Evolutionary conservation across 2,329 filamentous ascomycete genomes (phyloP), one percentile per base, ranked within the genome.

Genomic region (Clarireedia monteithiana): DNA sequence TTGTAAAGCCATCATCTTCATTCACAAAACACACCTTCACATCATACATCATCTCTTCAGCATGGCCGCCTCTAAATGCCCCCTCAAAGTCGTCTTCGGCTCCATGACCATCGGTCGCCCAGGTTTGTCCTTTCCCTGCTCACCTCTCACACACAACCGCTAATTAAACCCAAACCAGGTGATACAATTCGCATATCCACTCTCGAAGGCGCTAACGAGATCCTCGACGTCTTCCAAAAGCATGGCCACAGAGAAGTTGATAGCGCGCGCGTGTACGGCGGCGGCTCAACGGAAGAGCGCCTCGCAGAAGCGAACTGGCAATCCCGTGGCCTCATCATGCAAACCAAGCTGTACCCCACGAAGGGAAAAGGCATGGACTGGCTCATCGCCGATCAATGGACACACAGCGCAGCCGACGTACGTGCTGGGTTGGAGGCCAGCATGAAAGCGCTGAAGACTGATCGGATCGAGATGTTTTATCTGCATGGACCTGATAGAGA

Each of bases 231-330:
- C 59, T 82, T 89, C 66, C 82, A 86, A 67, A 73, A 75, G 24
- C 76, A 82, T 63, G 84, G 85, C 14, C 84, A 88, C 72, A 78
- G 80, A 64, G 85, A 89, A 64, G 69, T 89, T 51, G 86, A 89
- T 67, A 88, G 84, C 0, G 85, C 86, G 0, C 77, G 85, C 15
- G 68, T 77, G 6, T 89, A 89, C 60, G 74, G 85, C 48, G 78
- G 73, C 34, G 85, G 85, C 49, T 74, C 78, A 50, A 83, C 86
- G 53, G 86, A 89, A 67, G 78, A 75, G 17, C 85, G 78, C 69
- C 84, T 83, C 5, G 73, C 75, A 14, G 56, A 64, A 72, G 80
- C 82, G 1, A 75, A 77, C 36, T 87, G 82, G 82, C 77, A 83
- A 51, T 77, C 83, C 55, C 79, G 83, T 20, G 83, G 83, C 2